Evolutionary conservation across 2,329 filamentous ascomycete species (phyloP), one percentile per base, ranked within the genome.

Genomic region (Trichoderma hamatum): DNA sequence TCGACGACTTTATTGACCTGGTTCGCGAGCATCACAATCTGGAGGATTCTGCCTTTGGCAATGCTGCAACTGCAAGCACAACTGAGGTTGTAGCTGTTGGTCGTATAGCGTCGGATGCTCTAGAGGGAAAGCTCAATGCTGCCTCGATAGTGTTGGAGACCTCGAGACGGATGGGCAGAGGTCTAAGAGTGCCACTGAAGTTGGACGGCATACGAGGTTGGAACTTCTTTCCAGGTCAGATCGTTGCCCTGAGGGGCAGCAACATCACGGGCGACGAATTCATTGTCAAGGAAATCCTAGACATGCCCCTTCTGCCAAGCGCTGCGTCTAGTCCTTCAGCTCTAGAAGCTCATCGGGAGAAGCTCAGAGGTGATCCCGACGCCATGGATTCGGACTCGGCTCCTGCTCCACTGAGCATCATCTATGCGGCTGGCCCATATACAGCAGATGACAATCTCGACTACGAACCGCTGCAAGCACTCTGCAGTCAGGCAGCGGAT

Each of bases 191-290:
- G 34, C 92, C 93, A 5, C 80, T 99, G 21, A 92, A 93, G 72
- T 83, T 97, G 69, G 87, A 91, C 70, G 86, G 86, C 2, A 78
- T 97, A 1, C 82, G 84, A 34, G 72, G 86, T 1, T 96, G 91
- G 80, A 91, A 93, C 76, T 93, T 98, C 82, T 98, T 98, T 77
- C 96, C 95, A 0, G 96, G 96, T 6, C 94, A 98, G 77, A 93
- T 98, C 64, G 93, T 97, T 34, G 96, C 95, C 7, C 81, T 98
- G 32, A 87, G 87, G 71, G 96, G 96, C 9, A 93, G 89, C 74
- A 99, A 99, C 77, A 89, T 93, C 24, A 93, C 93, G 0, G 95
- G 95, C 0, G 86, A 89, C 46, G 90, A 92, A 74, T 97, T 98
- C 74, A 86, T 89, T 1, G 93, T 96, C 36, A 89, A 87, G 39